phyloP scores from a whole-genome alignment of 768 basidiomycete genomes.

The Boletus bicolor region DNA sequence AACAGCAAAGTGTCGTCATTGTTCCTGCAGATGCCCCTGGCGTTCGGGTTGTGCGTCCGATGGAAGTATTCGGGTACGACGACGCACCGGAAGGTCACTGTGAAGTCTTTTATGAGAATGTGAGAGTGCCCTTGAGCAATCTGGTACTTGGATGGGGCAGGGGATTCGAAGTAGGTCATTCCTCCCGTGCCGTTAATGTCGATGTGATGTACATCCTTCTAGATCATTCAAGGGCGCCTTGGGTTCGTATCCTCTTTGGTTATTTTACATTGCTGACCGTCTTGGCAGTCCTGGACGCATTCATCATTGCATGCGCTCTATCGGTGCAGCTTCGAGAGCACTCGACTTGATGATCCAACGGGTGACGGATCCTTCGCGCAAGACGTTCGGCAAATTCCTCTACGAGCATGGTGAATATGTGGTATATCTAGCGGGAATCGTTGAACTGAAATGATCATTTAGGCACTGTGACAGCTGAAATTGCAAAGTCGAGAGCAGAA shows the following conservation, averaged over 20 bases:
- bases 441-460: neutral
- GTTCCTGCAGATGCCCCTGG: slow-evolving; percentile 88
- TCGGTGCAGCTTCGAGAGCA: slow-evolving; percentile 82
- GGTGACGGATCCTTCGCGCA: slow-evolving; percentile 86
- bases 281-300: slow-evolving; percentile 80
- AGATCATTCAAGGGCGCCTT: slow-evolving; percentile 94
- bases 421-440: neutral
- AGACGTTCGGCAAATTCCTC: slow-evolving; percentile 92
- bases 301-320: slow-evolving; percentile 97
- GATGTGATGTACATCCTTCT: neutral
- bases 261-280: neutral
- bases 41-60: slow-evolving; percentile 85
- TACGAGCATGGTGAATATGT: slow-evolving; percentile 75
- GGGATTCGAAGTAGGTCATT: slow-evolving; percentile 75
- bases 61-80: slow-evolving; percentile 92
- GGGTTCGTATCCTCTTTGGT: slow-evolving; percentile 49
- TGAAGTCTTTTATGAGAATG: slow-evolving; percentile 92
- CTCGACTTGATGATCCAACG: slow-evolving; percentile 86
- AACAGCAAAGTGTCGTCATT: slow-evolving; percentile 91
- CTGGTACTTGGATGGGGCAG: slow-evolving; percentile 89
- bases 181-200: neutral
- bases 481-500: slow-evolving; percentile 90
- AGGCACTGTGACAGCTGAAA: slow-evolving; percentile 88
- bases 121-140: slow-evolving; percentile 81
- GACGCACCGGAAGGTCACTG: slow-evolving; percentile 97